Evolutionary conservation across 2,329 filamentous ascomycete species (phyloP).

Genomic region (Cytospora piceae): DNA sequence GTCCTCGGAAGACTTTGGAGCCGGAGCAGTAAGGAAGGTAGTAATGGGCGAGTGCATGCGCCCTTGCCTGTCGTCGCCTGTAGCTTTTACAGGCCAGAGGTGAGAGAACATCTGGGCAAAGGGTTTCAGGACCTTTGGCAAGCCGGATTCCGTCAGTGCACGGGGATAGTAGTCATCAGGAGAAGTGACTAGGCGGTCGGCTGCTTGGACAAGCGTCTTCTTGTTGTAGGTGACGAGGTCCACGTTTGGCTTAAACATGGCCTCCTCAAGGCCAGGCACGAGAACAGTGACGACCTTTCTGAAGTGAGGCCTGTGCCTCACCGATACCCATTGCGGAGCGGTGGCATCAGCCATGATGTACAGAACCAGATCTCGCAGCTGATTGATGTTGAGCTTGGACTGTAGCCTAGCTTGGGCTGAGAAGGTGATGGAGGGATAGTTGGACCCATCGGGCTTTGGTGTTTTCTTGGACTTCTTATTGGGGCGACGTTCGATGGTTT

Average conservation of each 20-base stretch:
- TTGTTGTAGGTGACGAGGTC: slow-evolving; percentile 53
- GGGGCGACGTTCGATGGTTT: slow-evolving; percentile 52
- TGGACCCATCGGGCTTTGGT: slow-evolving; percentile 57
- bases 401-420: slow-evolving; percentile 61
- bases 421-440: slow-evolving; percentile 64
- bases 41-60: slow-evolving; percentile 86
- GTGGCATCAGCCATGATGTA: slow-evolving; percentile 70
- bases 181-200: slow-evolving; percentile 45
- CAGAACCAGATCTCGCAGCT: slow-evolving; percentile 65
- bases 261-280: slow-evolving; percentile 88
- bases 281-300: slow-evolving; percentile 86
- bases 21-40: slow-evolving; percentile 77
- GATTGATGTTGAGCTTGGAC: slow-evolving; percentile 64
- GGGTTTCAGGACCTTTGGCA: slow-evolving; percentile 61
- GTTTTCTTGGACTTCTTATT: slow-evolving; percentile 65
- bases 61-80: slow-evolving; percentile 79
- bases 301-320: slow-evolving; percentile 65
- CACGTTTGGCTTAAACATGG: slow-evolving; percentile 75
- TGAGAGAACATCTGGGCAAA: slow-evolving; percentile 84
- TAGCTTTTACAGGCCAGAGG: slow-evolving; percentile 86
- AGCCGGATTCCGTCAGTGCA: slow-evolving; percentile 51
- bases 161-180: slow-evolving; percentile 66
- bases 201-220: slow-evolving; percentile 36
- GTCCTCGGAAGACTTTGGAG: slow-evolving; percentile 71
- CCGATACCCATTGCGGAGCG: slow-evolving; percentile 67